Base-by-base conservation (phyloP, 2,329 filamentous ascomycete species). In the Colletotrichum tamarilloi region DNA sequence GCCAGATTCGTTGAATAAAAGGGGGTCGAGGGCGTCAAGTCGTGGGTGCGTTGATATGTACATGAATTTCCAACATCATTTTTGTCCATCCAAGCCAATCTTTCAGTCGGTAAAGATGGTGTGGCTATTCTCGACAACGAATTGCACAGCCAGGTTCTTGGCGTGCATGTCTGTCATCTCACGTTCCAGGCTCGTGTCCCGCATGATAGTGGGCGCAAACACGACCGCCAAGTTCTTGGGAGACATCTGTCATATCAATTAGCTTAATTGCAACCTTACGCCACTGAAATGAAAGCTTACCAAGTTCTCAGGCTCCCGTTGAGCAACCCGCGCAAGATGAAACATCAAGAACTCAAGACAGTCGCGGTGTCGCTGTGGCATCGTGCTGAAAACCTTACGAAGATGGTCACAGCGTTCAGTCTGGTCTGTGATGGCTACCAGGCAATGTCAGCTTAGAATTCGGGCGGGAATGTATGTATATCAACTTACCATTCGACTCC, bases 131-230 rank as follows among this genome's bases (percentile, higher is more conserved):
- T 98, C 96, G 76, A 98, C 93, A 80, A 99, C 88, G 78, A 97
- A 97, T 84, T 98, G 95, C 76, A 98, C 92, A 6, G 95, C 95
- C 76, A 93, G 89, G 78, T 98, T 97, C 88, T 98, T 98, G 77
- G 92, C 90, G 81, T 97, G 94, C 88, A 98, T 97, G 81, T 99
- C 97, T 35, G 92, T 96, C 92, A 99, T 97, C 82, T 99, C 97
- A 74, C 95, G 92, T 82, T 97, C 95, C 74, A 98, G 90, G 79
- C 93, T 96, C 80, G 92, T 89, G 69, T 97, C 95, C 77, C 96
- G 91, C 94, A 99, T 97, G 77, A 99, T 97, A 1, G 97, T 99
- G 8, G 97, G 97, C 9, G 97, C 97, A 81, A 99, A 99, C 49
- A 99, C 97, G 55, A 99, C 97, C 4, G 97, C 95, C 74, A 98